A percentile compares a stretch with the other conserved stretches of the same genome.
Evolutionary conservation across 352 stramenopile species (phyloP).

Genomic region (Phytophthora fragariaefolia): DNA sequence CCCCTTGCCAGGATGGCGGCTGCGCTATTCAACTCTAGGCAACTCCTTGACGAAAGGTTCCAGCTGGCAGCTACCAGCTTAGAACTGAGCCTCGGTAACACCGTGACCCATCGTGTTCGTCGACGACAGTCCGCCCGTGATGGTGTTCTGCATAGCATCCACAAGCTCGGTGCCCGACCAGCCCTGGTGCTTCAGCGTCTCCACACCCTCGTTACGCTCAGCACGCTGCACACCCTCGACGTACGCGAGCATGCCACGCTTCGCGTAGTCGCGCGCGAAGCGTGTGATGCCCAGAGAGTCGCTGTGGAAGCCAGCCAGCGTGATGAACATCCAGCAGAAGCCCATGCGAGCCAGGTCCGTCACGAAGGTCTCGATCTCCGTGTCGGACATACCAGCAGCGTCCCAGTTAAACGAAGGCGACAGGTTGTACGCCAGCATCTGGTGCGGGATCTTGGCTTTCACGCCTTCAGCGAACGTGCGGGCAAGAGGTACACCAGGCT

Average conservation of each 20-base stretch:
- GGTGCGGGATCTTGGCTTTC: constrained; percentile 91
- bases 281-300: constrained; percentile 97
- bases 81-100: constrained; percentile 98
- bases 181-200: constrained; percentile 98
- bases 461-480: constrained; percentile 95
- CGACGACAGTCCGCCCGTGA: constrained; percentile 94
- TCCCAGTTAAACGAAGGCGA: constrained; percentile 99
- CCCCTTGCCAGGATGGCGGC: constrained; percentile 5
- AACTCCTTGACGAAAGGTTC: constrained; percentile 18
- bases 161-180: constrained; percentile 98
- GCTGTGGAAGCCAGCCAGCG: constrained; percentile 97
- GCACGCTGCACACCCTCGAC: constrained; percentile 97
- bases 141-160: constrained; percentile 96
- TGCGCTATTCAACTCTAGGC: constrained; percentile 22
- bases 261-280: constrained; percentile 93
- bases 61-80: constrained; percentile 25
- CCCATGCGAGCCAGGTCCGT: constrained; percentile 95
- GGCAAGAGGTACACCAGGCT: constrained; percentile 95
- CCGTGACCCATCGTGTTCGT: constrained; percentile 98
- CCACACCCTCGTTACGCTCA: constrained; percentile 94
- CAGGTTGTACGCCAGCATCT: constrained; percentile 99
- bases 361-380: constrained; percentile 95
- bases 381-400: constrained; percentile 95
- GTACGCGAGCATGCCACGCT: constrained; percentile 94
- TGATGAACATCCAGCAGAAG: constrained; percentile 99